These are phyloP conservation scores for Sungouiozyma ichnusensis DNA, from an alignment of 805 yeast genomes.

Conservation along the genomic window DNA sequence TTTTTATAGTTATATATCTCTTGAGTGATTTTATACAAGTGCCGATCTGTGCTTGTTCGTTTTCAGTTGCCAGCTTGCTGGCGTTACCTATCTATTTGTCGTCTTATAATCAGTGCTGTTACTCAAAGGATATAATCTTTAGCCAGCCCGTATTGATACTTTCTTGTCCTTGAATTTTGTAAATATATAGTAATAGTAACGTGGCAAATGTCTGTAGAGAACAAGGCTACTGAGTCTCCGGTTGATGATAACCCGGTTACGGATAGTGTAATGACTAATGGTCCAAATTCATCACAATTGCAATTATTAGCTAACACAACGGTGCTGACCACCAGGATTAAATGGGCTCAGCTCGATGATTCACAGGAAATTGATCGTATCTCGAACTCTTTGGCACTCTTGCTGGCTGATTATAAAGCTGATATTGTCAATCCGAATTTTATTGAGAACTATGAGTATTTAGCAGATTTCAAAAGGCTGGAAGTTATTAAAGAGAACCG, in stretches of 20 bases:
- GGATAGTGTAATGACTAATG: not conserved
- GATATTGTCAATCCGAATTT: constrained; percentile 11
- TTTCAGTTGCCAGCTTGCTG: too few relatives aligned
- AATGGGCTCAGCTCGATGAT: constrained; percentile 8
- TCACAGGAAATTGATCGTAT: not conserved
- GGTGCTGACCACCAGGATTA: constrained; percentile 18
- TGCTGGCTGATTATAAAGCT: constrained; percentile 10
- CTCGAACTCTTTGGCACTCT: not conserved
- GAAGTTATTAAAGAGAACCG: constrained; percentile 13
- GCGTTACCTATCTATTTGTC: too few relatives aligned
- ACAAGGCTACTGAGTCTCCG: not conserved
- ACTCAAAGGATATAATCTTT: too few relatives aligned
- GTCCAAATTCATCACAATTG: constrained; percentile 6
- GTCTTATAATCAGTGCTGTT: not conserved
- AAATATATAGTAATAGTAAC: not conserved
- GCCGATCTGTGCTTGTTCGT: not conserved
- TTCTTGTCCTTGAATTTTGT: too few relatives aligned
- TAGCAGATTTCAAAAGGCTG: constrained; percentile 16
- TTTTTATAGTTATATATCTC: too few relatives aligned
- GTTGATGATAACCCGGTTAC: too few relatives aligned
- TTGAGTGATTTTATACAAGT: not conserved
- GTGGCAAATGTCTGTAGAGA: not conserved
- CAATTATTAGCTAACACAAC: constrained; percentile 26
- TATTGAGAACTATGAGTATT: constrained; percentile 25
- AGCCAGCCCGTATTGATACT: too few relatives aligned